phyloP scores from a whole-genome alignment of 345 rosid genomes.

The Populus nigra region DNA sequence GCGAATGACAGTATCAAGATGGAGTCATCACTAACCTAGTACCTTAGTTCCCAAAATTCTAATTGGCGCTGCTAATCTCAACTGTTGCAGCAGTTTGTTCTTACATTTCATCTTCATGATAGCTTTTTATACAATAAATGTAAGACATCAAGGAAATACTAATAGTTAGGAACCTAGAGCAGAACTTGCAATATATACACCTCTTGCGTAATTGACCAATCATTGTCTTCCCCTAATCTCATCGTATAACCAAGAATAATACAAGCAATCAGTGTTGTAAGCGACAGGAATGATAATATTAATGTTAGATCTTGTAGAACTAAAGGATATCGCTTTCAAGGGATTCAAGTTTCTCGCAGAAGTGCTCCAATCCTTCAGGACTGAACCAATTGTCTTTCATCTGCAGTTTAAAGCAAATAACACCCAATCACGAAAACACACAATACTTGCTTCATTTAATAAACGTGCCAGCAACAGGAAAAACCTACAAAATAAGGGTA shows the following conservation, averaged over 20 bases:
- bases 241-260: not conserved
- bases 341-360: constrained; percentile 12
- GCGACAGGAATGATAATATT: not conserved
- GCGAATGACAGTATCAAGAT: no score
- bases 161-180: not conserved
- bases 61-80: not conserved
- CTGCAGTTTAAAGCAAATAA: constrained; percentile 10
- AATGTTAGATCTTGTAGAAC: not conserved
- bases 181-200: no score
- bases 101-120: not conserved
- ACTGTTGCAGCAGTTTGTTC: not conserved
- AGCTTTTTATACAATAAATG: not conserved
- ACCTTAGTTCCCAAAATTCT: not conserved
- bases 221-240: not conserved
- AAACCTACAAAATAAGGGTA: constrained; percentile 56
- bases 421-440: not conserved
- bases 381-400: constrained; percentile 18
- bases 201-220: no score
- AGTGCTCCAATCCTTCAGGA: constrained; percentile 4
- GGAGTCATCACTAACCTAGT: no score
- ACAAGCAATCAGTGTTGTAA: not conserved
- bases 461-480: constrained; percentile 1
- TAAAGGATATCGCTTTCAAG: not conserved
- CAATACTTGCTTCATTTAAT: not conserved
- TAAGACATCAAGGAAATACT: not conserved